Conservation (phyloP, 164 flowering plant species). For the Macadamia integrifolia region DNA sequence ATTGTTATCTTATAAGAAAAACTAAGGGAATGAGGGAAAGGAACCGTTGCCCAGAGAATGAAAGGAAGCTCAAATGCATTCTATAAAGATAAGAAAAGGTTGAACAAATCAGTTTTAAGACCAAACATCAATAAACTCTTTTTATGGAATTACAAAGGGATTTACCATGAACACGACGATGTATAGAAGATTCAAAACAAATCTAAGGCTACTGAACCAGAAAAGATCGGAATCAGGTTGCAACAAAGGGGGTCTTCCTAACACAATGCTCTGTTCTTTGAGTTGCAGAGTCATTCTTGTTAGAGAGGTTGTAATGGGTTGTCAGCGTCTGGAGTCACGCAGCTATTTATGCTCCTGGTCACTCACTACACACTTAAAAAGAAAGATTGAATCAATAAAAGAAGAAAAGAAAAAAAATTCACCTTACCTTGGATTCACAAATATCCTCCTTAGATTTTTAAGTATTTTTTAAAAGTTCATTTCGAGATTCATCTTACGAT, state of each 20-base stretch:
- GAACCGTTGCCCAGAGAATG: conserved; percentile 31
- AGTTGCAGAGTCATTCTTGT: conserved; percentile 50
- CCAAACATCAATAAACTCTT: background rate
- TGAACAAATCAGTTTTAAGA: background rate
- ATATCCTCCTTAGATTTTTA: too few relatives aligned
- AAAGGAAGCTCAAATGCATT: conserved; percentile 22
- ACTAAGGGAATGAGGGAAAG: background rate
- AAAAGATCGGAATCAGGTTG: conserved; percentile 48
- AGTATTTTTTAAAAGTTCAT: too few relatives aligned
- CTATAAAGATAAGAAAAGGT: conserved; percentile 1
- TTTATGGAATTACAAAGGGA: background rate
- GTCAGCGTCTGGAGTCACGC: too few relatives aligned
- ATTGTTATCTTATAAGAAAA: background rate
- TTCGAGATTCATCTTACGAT: too few relatives aligned
- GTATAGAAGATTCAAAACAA: conserved; percentile 43
- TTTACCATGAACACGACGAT: conserved; percentile 46
- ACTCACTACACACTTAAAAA: too few relatives aligned
- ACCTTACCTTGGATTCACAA: too few relatives aligned
- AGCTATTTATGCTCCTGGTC: too few relatives aligned
- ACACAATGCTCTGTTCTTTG: conserved; percentile 29
- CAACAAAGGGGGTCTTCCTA: conserved; percentile 48
- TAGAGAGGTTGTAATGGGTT: too few relatives aligned
- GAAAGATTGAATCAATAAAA: too few relatives aligned
- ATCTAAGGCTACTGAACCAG: conserved; percentile 48
- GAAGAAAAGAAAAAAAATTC: too few relatives aligned